Evolutionary conservation across 352 stramenopile species (phyloP).

Genomic region (Pythium phragmitis): DNA sequence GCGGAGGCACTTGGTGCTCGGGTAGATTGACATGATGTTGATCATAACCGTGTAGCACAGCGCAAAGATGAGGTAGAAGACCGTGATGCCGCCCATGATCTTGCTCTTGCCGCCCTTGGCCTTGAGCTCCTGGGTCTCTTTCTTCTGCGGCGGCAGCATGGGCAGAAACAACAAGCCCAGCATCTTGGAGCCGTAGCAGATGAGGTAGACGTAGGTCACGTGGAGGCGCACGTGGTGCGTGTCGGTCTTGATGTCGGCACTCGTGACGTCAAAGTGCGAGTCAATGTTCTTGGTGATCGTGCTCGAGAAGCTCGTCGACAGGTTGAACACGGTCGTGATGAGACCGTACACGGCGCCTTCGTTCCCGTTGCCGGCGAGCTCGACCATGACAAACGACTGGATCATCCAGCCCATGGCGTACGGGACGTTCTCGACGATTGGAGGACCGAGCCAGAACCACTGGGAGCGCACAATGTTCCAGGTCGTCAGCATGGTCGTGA

Average conservation of each 20-base stretch:
- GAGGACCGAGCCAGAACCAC: constrained; percentile 27
- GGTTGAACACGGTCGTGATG: constrained; percentile 19
- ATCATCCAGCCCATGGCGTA: constrained; percentile 23
- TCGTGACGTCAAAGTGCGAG: constrained; percentile 24
- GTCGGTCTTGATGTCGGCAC: constrained; percentile 26
- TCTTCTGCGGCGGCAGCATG: constrained; percentile 30
- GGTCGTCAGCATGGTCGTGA: constrained; percentile 20
- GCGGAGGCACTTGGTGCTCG: constrained; percentile 26
- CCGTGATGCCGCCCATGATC: constrained; percentile 22
- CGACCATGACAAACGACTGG: constrained; percentile 18
- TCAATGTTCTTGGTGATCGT: constrained; percentile 28
- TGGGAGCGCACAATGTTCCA: constrained; percentile 26
- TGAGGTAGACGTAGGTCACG: constrained; percentile 24
- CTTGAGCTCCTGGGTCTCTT: constrained; percentile 20
- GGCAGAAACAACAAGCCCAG: constrained; percentile 22
- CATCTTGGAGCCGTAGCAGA: constrained; percentile 26
- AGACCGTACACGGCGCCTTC: constrained; percentile 29
- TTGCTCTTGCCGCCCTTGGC: constrained; percentile 24
- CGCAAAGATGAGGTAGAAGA: constrained; percentile 25
- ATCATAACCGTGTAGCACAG: constrained; percentile 27
- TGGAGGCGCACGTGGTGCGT: constrained; percentile 22
- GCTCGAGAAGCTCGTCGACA: constrained; percentile 20
- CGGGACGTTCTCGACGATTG: constrained; percentile 20
- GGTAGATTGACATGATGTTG: constrained; percentile 33
- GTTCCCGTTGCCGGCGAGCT: constrained; percentile 29